Evolutionary conservation across 805 yeast species (phyloP), one percentile per base, ranked within the genome.

Genomic region (Ogataea chonburiensis): DNA sequence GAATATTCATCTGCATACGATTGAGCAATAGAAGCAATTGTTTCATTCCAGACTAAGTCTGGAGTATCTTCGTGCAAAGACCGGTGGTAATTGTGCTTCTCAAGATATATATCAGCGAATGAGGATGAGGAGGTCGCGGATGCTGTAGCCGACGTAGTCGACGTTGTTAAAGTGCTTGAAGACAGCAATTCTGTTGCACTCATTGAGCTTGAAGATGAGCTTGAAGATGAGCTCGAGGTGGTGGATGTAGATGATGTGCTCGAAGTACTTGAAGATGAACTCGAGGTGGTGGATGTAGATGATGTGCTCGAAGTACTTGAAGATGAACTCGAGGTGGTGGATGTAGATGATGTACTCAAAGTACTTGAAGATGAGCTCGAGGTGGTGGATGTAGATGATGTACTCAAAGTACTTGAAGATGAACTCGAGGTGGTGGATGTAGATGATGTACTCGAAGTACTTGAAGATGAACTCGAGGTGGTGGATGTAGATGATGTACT

Each of bases 21-120:
- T 53, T 65, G 71, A 34, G 94, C 91, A 48, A 71, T 72, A 5
- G 53, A 40, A 31, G 77, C 79, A 13, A 80, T 58, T 0, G 61
- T 63, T 6, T 60, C 49, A 42, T 71, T 69, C 94, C 94, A 86
- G 1, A 58, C 31, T 36, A 86, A 56, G 5, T 60, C 61, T 3
- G 64, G 63, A 10, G 73, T 83, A 24, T 65, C 56, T 14, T 34
- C 41, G 59, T 81, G 87, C 14, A 53, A 47, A 4, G 71, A 63
- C 59, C 89, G 70, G 50, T 71, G 69, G 21, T 56, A 45, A 61
- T 84, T 84, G 66, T 83, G 91, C 45, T 70, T 77, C 38, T 63
- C 65, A 42, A 85, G 67, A 45, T 82, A 74, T 21, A 60, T 54
- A 32, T 50, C 40, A 9, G 71, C 71, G 45, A 74, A 73, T 12